Percentiles rank a stretch among this genome's conserved stretches.
These are phyloP conservation scores for Leishmania tropica DNA, from an alignment of 208 protist species.

Conservation along the genomic window DNA sequence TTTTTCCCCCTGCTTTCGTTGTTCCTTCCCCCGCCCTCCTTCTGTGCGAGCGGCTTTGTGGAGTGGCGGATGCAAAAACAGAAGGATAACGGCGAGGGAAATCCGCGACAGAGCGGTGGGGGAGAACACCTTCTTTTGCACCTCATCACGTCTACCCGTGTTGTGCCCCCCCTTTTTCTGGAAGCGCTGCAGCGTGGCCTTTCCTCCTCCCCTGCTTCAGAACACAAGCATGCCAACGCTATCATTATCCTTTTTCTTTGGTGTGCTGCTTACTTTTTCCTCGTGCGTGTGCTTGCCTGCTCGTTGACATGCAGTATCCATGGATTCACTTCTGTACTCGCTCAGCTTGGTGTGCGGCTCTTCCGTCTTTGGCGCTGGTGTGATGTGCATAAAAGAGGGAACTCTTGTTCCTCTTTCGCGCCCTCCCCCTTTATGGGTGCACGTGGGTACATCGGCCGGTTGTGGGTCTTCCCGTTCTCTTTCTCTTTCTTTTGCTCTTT, in stretches of 20 bases:
- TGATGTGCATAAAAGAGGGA: not conserved
- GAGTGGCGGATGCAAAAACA: not conserved
- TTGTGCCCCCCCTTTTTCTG: not conserved
- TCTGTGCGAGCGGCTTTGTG: constrained; percentile 1
- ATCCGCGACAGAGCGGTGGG: not conserved
- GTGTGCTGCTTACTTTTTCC: not conserved
- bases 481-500: not conserved
- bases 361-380: not conserved
- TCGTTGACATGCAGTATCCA: too few relatives aligned
- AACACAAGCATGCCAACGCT: not conserved
- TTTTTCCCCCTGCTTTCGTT: not conserved
- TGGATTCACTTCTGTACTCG: too few relatives aligned
- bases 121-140: not conserved
- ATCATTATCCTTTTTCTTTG: not conserved
- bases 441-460: not conserved
- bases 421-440: not conserved
- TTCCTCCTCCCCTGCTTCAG: not conserved
- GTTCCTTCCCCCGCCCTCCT: not conserved
- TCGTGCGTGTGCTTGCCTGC: not conserved
- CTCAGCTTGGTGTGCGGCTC: too few relatives aligned
- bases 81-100: not conserved
- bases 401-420: not conserved
- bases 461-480: not conserved
- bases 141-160: not conserved
- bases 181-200: not conserved